Base-by-base conservation (phyloP, 2,329 filamentous ascomycete genomes). In the Diplodia mutila region DNA sequence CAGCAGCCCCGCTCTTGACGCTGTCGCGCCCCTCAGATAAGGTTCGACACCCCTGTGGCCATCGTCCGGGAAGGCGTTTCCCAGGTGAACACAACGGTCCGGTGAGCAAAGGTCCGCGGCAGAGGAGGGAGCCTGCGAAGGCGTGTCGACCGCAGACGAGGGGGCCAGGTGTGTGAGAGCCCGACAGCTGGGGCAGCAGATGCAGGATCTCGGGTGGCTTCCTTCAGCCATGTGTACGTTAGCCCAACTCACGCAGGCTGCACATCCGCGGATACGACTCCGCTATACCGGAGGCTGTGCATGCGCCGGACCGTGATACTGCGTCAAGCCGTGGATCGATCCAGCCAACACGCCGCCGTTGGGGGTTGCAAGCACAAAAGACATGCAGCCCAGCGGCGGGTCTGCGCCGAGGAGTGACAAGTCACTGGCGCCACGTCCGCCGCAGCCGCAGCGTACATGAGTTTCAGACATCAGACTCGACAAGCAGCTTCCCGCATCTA, bases 121-220 rank as follows among this genome's bases (percentile, higher is more conserved):
- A n/a, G 42, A 49, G 39, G 14, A 49, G 25, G 12, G 34, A 18
- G n/a, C 18, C 16, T 11, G 34, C 18, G 21, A 34, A 14, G 34
- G 7, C 21, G 34, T 48, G 34, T 37, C 34, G 12, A 37, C 34
- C 34, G 37, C 37, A 29, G 23, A 32, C 29, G 29, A 32, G 29
- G 6, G 7, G 29, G 29, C 29, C 29, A 32, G 42, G 57, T 34
- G 42, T 11, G n/a, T n/a, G 46, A 51, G 39, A 32, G n/a, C 27
- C 59, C 59, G 59, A 29, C 11, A 63, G 57, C 25, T 61, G 57
- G 57, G 42, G 27, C 42, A 46, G 42, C 42, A 46, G 42, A 46
- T 18, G 59, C 59, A 63, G 59, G 59, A 63, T 63, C 59, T 63
- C 59, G 59, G 59, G 46, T 52, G 46, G 32, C 34, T 61, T 63